Evolutionary conservation across 2,329 filamentous ascomycete species (phyloP), one percentile per base, ranked within the genome.

Genomic region (Fusarium sp.): DNA sequence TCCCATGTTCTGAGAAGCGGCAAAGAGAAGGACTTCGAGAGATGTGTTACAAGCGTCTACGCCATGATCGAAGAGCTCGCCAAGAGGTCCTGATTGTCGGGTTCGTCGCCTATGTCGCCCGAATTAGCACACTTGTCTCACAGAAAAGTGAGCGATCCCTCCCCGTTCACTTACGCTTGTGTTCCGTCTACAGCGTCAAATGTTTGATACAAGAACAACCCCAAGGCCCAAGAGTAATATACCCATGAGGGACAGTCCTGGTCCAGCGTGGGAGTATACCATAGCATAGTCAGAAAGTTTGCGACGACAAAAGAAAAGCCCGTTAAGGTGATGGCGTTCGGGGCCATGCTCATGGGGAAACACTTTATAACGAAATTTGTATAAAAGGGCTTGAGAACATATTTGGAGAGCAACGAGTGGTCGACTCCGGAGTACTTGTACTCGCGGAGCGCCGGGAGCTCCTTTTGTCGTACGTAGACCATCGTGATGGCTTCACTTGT

Each of bases 301-400:
- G 90, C 82, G 68, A 98, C 86, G 75, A 99, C 90, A 77, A 99
- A 98, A 74, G 88, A 86, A 83, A 98, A 98, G 20, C 95, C 95
- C 7, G 91, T 92, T 54, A 98, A 86, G 22, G 95, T 98, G 79
- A 98, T 98, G 84, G 91, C 81, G 81, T 92, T 92, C 66, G 90
- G 90, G 80, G 96, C 96, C 95, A 99, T 98, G 79, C 87, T 92
- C 90, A 97, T 92, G 46, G 96, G 96, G 80, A 99, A 98, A 82
- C 91, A 92, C 70, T 95, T 90, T 84, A 99, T 97, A 77, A 97
- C 95, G 73, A 96, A 87, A 83, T 97, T 91, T 77, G 90, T 97
- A 86, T 98, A 99, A 83, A 98, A 99, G 10, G 96, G 96, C 86
- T 99, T 98, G 77, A 99, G 85, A 72, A 99, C 89, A 84, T 98